A percentile compares a stretch with the other conserved stretches of the same genome.
Conservation (phyloP, 345 rosid genomes). For the Mercurialis annua region DNA sequence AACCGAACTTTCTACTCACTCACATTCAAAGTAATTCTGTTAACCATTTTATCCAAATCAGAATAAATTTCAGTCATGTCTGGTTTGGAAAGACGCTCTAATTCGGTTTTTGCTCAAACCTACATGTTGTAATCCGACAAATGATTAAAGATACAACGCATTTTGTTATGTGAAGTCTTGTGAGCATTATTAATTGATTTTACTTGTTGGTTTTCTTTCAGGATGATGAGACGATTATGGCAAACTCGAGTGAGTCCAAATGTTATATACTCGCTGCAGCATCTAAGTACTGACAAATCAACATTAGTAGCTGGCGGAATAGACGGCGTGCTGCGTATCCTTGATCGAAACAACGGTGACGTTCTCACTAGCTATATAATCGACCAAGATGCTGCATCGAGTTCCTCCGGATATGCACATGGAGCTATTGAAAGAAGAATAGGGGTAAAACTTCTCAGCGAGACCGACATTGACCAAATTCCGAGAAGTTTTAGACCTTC, state of each 20-base stretch:
- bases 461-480: slow-evolving; percentile 39
- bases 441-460: slow-evolving; percentile 47
- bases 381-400: slow-evolving; percentile 30
- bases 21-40: too few species aligned
- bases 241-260: slow-evolving; percentile 69
- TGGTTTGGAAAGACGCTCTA: too few species aligned
- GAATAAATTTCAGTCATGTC: too few species aligned
- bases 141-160: not conserved
- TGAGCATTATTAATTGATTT: not conserved
- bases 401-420: slow-evolving; percentile 23
- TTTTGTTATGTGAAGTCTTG: not conserved
- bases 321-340: slow-evolving; percentile 71
- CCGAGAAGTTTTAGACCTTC: slow-evolving; percentile 58
- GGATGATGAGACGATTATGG: slow-evolving; percentile 79
- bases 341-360: slow-evolving; percentile 65
- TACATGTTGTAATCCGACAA: not conserved
- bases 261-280: slow-evolving; percentile 67
- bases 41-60: too few species aligned
- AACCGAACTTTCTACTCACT: too few species aligned
- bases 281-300: slow-evolving; percentile 49
- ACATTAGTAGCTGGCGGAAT: slow-evolving; percentile 74
- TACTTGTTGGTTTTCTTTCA: slow-evolving; percentile 21
- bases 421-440: slow-evolving; percentile 35
- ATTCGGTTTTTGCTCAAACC: too few species aligned
- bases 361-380: slow-evolving; percentile 47